Conservation (phyloP, 2,329 filamentous ascomycete species). For the Fusarium caatingaense region DNA sequence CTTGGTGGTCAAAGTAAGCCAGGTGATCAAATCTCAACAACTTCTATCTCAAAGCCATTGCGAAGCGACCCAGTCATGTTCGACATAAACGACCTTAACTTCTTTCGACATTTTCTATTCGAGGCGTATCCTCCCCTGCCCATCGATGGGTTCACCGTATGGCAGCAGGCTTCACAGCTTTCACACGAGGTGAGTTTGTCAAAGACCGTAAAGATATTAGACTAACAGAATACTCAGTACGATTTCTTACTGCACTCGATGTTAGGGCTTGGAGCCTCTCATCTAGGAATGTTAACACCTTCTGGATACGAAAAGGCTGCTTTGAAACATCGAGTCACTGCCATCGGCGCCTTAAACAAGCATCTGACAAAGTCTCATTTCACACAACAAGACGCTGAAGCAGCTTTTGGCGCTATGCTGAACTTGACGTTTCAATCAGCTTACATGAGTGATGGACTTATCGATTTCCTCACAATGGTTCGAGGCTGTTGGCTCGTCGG, state of each 20-base stretch:
- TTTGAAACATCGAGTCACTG: constrained; percentile 52
- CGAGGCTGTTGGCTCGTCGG: constrained; percentile 53
- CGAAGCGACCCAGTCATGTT: constrained; percentile 48
- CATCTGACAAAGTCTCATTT: constrained; percentile 47
- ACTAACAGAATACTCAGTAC: constrained; percentile 43
- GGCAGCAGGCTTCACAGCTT: constrained; percentile 53
- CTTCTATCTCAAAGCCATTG: constrained; percentile 27
- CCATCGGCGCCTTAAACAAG: constrained; percentile 53
- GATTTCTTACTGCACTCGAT: constrained; percentile 57
- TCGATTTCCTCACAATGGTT: constrained; percentile 54
- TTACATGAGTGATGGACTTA: constrained; percentile 55
- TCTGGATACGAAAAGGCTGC: constrained; percentile 45
- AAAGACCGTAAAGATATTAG: background rate
- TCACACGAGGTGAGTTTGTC: constrained; percentile 50
- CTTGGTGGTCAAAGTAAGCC: constrained; percentile 3
- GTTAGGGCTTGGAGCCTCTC: constrained; percentile 55
- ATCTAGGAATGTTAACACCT: constrained; percentile 48
- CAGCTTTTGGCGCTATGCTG: constrained; percentile 53
- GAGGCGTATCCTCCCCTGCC: constrained; percentile 57
- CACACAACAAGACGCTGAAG: constrained; percentile 51
- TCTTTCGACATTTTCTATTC: constrained; percentile 65
- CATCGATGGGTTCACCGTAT: constrained; percentile 51
- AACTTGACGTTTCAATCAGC: constrained; percentile 54
- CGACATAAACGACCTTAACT: constrained; percentile 59
- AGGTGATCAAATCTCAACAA: background rate